Evolutionary conservation across 306 rosid genomes (phyloP), one percentile per base, ranked within the genome.

Genomic region (Prunus dulcis): DNA sequence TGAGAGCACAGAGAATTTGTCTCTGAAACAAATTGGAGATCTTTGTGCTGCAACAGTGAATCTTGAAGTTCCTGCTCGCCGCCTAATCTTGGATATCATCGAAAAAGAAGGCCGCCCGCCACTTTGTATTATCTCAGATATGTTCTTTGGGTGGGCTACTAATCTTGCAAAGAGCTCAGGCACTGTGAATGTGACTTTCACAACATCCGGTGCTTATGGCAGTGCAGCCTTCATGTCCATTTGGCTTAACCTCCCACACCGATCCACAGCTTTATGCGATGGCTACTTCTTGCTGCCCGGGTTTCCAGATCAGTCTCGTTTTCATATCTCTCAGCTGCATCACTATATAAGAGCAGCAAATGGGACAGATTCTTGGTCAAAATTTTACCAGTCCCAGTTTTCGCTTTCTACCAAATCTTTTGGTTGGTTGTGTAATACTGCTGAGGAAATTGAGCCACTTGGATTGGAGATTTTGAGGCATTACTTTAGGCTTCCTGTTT

Each of bases 131-230:
- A 69, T 86, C n/a, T 77, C 88, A 32, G 96, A 92, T 58, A 81
- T 87, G 15, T 90, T 88, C 68, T 63, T 79, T 12, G 92, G 96
- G 0, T 87, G 93, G 97, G 84, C 85, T 72, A 76, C 55, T 8
- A 75, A 79, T 7, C 82, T 88, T 60, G 93, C 96, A 2, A 78
- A 61, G n/a, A 87, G 86, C 19, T 76, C 70, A 14, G 82, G 87
- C 12, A 76, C 73, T 2, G 82, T 61, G 76, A 84, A 77, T 12
- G 66, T 90, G 32, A 6, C 67, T 9, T 92, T 90, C 87, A 56
- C 89, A 23, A 90, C 96, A 22, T 66, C 85, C 64, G 93, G 97
- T 32, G 97, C 92, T 41, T 90, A 90, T 67, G 97, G 97, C 65
- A 77, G 91, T 32, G 9, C 89, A 63, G 89, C 91, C 23, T 88